phyloP scores from a whole-genome alignment of 2,329 filamentous ascomycete genomes.

The Microsporum canis region DNA sequence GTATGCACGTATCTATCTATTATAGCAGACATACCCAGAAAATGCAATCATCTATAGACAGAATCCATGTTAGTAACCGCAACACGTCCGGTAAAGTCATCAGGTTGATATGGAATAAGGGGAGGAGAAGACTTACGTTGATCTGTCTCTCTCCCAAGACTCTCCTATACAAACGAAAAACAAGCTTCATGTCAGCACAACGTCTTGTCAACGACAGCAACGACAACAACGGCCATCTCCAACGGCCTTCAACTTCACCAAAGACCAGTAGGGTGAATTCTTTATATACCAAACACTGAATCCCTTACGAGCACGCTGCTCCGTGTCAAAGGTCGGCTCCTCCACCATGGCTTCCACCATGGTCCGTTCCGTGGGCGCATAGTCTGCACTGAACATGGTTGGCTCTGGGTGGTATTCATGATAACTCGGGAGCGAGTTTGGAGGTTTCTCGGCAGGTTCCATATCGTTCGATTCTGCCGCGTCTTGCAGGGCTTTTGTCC shows the following conservation, averaged over 20 bases:
- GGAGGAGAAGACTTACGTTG: conserved; percentile 19
- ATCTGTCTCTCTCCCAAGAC: conserved; percentile 33
- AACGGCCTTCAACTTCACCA: not conserved
- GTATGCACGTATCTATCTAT: not conserved
- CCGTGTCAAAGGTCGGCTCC: conserved; percentile 11
- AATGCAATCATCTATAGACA: conserved; percentile 35
- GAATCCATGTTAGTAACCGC: not conserved
- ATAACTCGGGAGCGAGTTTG: conserved; percentile 6
- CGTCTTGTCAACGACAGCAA: not conserved
- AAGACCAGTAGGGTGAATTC: not conserved
- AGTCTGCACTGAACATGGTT: conserved; percentile 7
- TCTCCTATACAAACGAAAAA: conserved; percentile 23
- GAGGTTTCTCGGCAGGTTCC: conserved; percentile 8
- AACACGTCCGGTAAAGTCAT: not conserved
- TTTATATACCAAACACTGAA: conserved; percentile 15
- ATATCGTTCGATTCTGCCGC: conserved; percentile 5
- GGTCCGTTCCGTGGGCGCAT: conserved; percentile 3
- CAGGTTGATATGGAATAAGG: not conserved
- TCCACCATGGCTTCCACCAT: conserved; percentile 14
- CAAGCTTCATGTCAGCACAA: not conserved
- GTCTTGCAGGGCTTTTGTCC: not conserved
- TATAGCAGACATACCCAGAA: conserved; percentile 27
- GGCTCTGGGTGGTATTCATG: conserved; percentile 9
- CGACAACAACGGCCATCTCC: not conserved
- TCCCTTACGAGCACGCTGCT: conserved; percentile 10